phyloP scores from a whole-genome alignment of 345 rosid genomes.

The Populus pruinosa region DNA sequence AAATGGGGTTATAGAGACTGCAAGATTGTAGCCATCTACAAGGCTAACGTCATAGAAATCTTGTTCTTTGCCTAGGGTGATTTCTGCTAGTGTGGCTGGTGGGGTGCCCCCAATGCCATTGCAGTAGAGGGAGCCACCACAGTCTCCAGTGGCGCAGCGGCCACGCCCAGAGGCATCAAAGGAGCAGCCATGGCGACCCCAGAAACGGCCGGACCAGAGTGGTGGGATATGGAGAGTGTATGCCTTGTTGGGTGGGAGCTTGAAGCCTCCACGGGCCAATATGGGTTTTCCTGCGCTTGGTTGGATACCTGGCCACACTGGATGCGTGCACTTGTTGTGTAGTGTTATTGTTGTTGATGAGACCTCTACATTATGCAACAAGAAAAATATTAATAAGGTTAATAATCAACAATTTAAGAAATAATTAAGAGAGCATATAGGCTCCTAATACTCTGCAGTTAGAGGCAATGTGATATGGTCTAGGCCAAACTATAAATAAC shows the following conservation, averaged over 20 bases:
- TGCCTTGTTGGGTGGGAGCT: conserved; percentile 62
- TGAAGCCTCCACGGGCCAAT: conserved; percentile 79
- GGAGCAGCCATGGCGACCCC: conserved; percentile 93
- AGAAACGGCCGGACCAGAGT: conserved; percentile 93
- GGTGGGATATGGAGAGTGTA: conserved; percentile 59
- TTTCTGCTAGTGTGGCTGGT: conserved; percentile 88
- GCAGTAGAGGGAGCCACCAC: conserved; percentile 76
- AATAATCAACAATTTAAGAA: too few relatives aligned
- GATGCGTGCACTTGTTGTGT: conserved; percentile 69
- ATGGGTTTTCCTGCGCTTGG: conserved; percentile 76
- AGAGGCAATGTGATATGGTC: background rate
- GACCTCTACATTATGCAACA: conserved; percentile 14
- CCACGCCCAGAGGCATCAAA: conserved; percentile 72
- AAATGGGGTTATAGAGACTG: conserved; percentile 67
- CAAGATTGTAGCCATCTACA: conserved; percentile 92
- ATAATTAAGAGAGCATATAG: background rate
- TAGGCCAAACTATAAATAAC: background rate
- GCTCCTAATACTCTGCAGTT: background rate
- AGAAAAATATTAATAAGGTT: background rate
- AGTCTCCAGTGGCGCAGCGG: conserved; percentile 82
- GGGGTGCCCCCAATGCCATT: conserved; percentile 85
- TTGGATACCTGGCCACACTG: conserved; percentile 98
- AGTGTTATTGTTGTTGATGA: conserved; percentile 63
- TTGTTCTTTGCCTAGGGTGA: conserved; percentile 69
- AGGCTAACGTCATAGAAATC: conserved; percentile 96